Base-by-base conservation (phyloP, 768 basidiomycete species). In the Lactifluus rugatus region DNA sequence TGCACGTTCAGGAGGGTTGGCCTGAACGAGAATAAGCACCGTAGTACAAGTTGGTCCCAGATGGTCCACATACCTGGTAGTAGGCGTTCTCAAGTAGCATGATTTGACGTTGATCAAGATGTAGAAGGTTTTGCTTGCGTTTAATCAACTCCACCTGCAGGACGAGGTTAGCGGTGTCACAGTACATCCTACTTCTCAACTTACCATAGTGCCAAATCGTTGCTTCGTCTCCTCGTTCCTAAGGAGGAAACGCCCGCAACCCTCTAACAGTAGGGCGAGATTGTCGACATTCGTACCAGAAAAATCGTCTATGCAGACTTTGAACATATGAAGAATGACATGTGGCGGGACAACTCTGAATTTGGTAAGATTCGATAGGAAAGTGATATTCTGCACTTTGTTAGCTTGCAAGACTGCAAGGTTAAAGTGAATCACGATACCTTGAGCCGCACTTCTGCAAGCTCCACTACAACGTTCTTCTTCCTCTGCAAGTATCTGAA, bases 281-380 rank as follows among this genome's bases (percentile, higher is more conserved):
- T 92, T 97, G 68, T 98, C 96, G 36, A 99, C 80, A 66, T 98
- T 99, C 19, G 84, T 83, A 2, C 89, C 90, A 1, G 86, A 85
- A 66, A 99, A 92, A 69, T 97, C 95, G 68, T 97, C 95, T 66
- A 98, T 74, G 71, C 91, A 95, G 51, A 95, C 93, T 81, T 98
- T 98, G 76, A 95, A 89, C 65, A 92, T 87, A 69, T 98, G 94
- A 48, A 99, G 74, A 66, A 98, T 92, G 56, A 95, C 76, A 69
- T 98, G 93, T 3, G 85, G 74, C 28, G 92, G 93, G 8, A 97
- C 89, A 21, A 98, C 83, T 39, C 81, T 77, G 71, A 98, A 98
- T 72, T 99, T 99, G n/a, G 94, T 94, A 65, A 99, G 73, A 70
- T 88, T 95, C 5, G 90, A 87, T 56, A 93, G 71, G 73, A 87